Evolutionary conservation across 169 alveolate genomes (phyloP), one percentile per base, ranked within the genome.

Genomic region (Cryptosporidium canis): DNA sequence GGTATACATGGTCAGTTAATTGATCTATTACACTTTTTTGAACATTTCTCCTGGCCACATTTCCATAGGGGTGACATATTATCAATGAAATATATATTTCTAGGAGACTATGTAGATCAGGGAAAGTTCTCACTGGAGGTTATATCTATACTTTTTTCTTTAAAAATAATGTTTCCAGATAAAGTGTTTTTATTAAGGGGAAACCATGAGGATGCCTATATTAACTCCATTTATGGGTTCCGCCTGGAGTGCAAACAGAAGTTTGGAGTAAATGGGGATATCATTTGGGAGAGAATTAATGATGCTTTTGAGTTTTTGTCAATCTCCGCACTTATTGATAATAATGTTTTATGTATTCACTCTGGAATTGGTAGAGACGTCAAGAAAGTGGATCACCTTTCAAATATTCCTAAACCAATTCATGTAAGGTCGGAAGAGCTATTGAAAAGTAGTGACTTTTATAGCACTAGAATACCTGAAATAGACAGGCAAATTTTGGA

Each of bases 91-190:
- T 96, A 96, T 83, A 68, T 95, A 39, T 96, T 95, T 85, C 83
- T 96, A 67, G 96, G 96, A 9, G 96, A 94, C 82, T 94, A 91
- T 83, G 95, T 94, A n/a, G 96, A 92, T 64, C 82, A 94, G 64
- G 96, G 96, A 0, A 68, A 84, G 24, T 94, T 91, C 67, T 94
- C 95, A 9, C 82, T 92, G 2, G 96, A 94, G 67, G 94, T 92
- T 1, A 66, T 92, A 0, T 71, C 85, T 12, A 66, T 94, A 43
- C 61, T 94, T 47, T 87, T 84, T 51, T 67, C 94, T 18, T 43
- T 94, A 44, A 94, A 94, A 65, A 91, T 93, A 48, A 45, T 72
- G 67, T 90, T 66, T 43, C 90, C 91, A 31, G 83, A 85, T 29
- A 94, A 91, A 47, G 77, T 94, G n/a, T 92, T 90, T 83, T 83